Conservation (phyloP, 495 filamentous ascomycete species). For the Articulospora tetracladia region DNA sequence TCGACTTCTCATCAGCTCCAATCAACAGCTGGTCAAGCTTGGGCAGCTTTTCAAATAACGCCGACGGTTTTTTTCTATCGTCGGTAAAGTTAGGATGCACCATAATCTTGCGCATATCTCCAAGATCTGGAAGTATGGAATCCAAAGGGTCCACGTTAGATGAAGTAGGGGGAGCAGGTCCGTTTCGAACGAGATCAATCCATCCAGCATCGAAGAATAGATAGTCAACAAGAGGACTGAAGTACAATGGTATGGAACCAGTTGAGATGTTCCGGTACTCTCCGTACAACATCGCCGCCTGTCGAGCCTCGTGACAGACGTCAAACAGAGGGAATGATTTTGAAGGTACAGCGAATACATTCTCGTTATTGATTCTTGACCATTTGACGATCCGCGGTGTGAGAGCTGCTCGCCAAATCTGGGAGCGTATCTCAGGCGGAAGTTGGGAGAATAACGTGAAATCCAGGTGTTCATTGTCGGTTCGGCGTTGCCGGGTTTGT, state of each 20-base stretch:
- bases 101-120: constrained; percentile 18
- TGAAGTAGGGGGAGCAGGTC: background rate
- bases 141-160: constrained; percentile 8
- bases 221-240: constrained; percentile 19
- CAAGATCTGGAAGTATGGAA: constrained; percentile 9
- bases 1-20: constrained; percentile 22
- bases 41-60: constrained; percentile 6
- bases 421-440: constrained; percentile 14
- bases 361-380: constrained; percentile 6
- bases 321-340: constrained; percentile 5
- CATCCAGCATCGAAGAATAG: constrained; percentile 21
- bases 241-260: constrained; percentile 5
- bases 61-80: constrained; percentile 6
- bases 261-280: constrained; percentile 9
- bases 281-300: constrained; percentile 15
- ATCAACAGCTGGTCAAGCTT: constrained; percentile 11
- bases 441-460: constrained; percentile 8
- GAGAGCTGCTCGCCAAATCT: constrained; percentile 17
- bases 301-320: constrained; percentile 14
- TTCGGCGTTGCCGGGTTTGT: background rate
- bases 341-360: constrained; percentile 9
- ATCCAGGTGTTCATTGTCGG: background rate
- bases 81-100: constrained; percentile 22
- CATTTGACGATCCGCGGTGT: constrained; percentile 19
- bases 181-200: background rate